Conservation (phyloP, 1,139 yeast genomes). For the Blastobotrys persicus region DNA sequence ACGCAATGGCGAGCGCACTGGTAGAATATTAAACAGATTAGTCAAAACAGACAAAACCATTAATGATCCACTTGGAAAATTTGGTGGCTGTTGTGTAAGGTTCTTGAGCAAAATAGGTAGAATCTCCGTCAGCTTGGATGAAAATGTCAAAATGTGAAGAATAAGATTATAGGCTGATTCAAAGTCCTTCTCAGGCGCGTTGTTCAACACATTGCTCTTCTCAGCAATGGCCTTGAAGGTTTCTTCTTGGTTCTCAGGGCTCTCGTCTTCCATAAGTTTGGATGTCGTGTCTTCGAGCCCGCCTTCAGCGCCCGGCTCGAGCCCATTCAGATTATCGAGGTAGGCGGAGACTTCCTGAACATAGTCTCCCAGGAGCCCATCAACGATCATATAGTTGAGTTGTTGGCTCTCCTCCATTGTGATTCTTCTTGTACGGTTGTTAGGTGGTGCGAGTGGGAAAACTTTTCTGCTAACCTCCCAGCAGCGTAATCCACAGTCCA, state of each 20-base stretch:
- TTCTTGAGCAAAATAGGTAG: constrained; percentile 35
- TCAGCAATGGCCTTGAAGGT: constrained; percentile 37
- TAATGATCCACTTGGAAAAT: constrained; percentile 32
- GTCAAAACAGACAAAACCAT: constrained; percentile 39
- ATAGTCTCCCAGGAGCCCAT: constrained; percentile 40
- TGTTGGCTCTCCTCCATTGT: constrained; percentile 14
- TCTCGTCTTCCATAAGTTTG: constrained; percentile 29
- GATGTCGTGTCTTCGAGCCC: constrained; percentile 26
- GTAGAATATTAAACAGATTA: constrained; percentile 43
- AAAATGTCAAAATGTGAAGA: constrained; percentile 38
- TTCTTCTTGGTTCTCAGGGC: constrained; percentile 31
- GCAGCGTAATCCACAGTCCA: constrained; percentile 2
- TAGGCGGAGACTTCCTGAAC: constrained; percentile 40
- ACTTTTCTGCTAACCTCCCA: constrained; percentile 2
- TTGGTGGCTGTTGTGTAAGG: constrained; percentile 32
- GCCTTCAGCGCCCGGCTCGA: constrained; percentile 25
- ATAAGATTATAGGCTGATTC: constrained; percentile 44
- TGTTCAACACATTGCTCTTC: constrained; percentile 32
- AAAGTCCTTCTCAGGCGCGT: constrained; percentile 41
- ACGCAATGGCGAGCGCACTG: constrained; percentile 33
- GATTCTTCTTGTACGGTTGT: background rate
- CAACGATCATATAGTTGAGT: constrained; percentile 35
- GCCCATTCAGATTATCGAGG: constrained; percentile 38
- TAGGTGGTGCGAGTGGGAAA: background rate
- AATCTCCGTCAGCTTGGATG: constrained; percentile 35